Evolutionary conservation across 306 rosid genomes (phyloP), one percentile per base, ranked within the genome.

Genomic region (Alnus glutinosa): DNA sequence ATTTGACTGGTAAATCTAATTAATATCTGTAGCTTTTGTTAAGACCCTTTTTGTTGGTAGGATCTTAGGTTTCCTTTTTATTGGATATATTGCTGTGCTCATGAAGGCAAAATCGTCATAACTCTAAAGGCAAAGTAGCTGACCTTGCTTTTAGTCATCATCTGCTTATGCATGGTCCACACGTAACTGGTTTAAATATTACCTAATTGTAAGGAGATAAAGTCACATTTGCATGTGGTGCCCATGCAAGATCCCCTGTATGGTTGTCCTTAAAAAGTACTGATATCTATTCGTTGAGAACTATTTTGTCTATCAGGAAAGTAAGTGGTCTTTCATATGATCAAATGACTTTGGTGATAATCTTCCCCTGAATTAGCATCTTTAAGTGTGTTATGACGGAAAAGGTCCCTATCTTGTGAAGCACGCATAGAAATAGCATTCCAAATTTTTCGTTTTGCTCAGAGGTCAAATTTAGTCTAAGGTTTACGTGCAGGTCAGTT

Each of bases 401-500:
- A 42, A 42, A 42, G 46, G 46, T 42, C 46, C 46, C 46, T 42
- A 42, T 42, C 46, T 42, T 42, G 46, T 5, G 46, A 4, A 5
- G 8, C 44, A 39, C 44, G 5, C 4, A 39, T 39, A 39, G 44
- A 39, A 39, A 39, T 39, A 39, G 44, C 44, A 39, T 39, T 39
- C 44, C 44, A 2, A 39, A 3, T 39, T 39, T 39, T 39, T 39
- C 44, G 28, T 39, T 39, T 39, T 39, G 44, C 44, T 39, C 68
- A 61, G 68, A 30, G 23, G 34, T 75, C 54, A 55, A 13, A 19
- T 52, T 50, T 28, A 4, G 23, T 75, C 42, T 37, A 77, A 44
- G 73, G 30, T 47, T 13, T 68, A 51, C 52, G 48, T 67, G 28
- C 18, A 50, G 73, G 76, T 44, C 66, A 75, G 75, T 71, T 78